Conservation (phyloP, 306 rosid genomes). For the Pterocarpus santalinus region DNA sequence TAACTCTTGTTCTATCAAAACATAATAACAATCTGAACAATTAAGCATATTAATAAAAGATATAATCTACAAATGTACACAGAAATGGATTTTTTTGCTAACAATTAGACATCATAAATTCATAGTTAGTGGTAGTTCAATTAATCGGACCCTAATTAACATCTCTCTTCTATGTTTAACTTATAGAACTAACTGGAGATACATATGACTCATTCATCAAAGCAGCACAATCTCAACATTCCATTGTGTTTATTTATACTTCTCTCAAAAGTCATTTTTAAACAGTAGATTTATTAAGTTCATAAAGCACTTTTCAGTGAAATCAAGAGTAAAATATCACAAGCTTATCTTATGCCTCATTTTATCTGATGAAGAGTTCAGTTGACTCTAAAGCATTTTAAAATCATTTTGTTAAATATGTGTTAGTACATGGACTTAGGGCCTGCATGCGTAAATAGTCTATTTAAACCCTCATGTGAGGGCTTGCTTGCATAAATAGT, state of each 20-base stretch:
- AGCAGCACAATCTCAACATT: background rate
- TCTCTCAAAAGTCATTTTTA: background rate
- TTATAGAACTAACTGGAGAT: slow-evolving; percentile 13
- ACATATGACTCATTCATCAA: slow-evolving; percentile 17
- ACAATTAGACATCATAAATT: slow-evolving; percentile 4
- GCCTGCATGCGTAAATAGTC: too few species aligned
- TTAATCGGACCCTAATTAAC: background rate
- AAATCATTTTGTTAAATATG: slow-evolving; percentile 30
- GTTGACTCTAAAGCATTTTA: slow-evolving; percentile 23
- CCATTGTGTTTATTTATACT: background rate
- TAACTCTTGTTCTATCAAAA: too few species aligned
- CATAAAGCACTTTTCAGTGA: background rate
- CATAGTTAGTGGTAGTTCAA: background rate
- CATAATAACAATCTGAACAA: background rate
- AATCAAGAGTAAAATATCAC: slow-evolving; percentile 8
- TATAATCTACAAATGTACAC: background rate
- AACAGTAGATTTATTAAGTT: background rate
- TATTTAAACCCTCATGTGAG: too few species aligned
- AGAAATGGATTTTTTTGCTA: slow-evolving; percentile 10
- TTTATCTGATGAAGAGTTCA: slow-evolving; percentile 12
- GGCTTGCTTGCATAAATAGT: too few species aligned
- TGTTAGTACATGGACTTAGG: background rate
- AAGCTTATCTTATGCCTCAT: background rate
- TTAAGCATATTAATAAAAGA: slow-evolving; percentile 15
- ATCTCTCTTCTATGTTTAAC: slow-evolving; percentile 17